Percentiles rank a stretch among this genome's conserved stretches.
These are phyloP conservation scores for Kwoniella sp. DNA, from an alignment of 768 basidiomycete genomes.

Conservation along the genomic window DNA sequence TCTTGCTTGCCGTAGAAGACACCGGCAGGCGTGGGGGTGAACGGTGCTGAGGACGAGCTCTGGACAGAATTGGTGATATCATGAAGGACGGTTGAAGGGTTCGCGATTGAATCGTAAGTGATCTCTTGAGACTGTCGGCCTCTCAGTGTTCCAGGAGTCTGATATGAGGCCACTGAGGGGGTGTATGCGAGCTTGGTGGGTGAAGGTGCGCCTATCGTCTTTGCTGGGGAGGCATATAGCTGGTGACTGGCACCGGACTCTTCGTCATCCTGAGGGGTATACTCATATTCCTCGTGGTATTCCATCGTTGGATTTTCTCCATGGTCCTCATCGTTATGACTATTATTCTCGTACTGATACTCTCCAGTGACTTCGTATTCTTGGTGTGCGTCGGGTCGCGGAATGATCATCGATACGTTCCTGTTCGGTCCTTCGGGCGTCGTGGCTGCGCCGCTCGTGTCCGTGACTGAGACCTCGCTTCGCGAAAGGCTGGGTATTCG, in stretches of 20 bases:
- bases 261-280: conserved; percentile 17
- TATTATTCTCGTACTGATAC: conserved; percentile 3
- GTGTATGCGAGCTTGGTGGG: conserved; percentile 4
- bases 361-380: conserved; percentile 26
- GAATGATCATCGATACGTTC: conserved; percentile 19
- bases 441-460: conserved; percentile 35
- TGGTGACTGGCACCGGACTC: background rate
- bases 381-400: conserved; percentile 18
- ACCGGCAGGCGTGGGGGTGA: conserved; percentile 39
- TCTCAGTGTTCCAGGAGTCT: conserved; percentile 31
- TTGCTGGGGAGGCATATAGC: conserved; percentile 25
- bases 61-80: conserved; percentile 37
- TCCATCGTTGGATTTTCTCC: conserved; percentile 23
- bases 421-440: conserved; percentile 47
- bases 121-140: conserved; percentile 4
- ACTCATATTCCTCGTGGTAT: conserved; percentile 26
- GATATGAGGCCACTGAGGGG: conserved; percentile 13
- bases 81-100: conserved; percentile 23
- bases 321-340: conserved; percentile 4
- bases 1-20: conserved; percentile 19
- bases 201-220: conserved; percentile 1
- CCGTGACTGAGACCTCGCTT: conserved; percentile 38
- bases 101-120: background rate
- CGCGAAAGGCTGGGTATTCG: conserved; percentile 46
- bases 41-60: conserved; percentile 29